Conservation (phyloP, 176 grass and related monocot species). For the Carex parvula region DNA sequence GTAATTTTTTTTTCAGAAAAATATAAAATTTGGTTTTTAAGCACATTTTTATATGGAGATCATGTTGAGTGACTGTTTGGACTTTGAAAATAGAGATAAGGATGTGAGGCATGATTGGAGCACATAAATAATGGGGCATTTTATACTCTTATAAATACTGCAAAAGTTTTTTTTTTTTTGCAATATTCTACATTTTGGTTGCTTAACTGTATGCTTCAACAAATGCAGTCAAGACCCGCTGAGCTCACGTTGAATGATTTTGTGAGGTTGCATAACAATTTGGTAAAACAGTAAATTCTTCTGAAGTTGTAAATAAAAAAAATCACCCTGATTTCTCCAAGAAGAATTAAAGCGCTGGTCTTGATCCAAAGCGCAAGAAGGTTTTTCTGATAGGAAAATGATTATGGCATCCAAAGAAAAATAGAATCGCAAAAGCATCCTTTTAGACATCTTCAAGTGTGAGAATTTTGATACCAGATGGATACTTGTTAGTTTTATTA, state of each 20-base stretch:
- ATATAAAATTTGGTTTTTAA: no score
- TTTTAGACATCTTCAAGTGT: no score
- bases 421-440: background rate
- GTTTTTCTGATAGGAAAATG: conserved; percentile 4
- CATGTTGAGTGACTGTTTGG: no score
- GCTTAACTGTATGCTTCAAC: background rate
- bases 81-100: no score
- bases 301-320: conserved; percentile 10
- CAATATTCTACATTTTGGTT: background rate
- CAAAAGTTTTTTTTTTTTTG: background rate
- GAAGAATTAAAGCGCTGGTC: background rate
- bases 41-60: no score
- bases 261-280: conserved; percentile 74
- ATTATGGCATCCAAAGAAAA: background rate
- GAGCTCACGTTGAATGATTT: conserved; percentile 80
- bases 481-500: no score
- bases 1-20: no score
- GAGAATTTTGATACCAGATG: no score
- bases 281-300: conserved; percentile 41
- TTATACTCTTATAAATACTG: background rate
- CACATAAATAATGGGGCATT: no score
- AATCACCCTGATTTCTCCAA: background rate
- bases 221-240: conserved; percentile 71
- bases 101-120: no score
- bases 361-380: background rate